A percentile compares a stretch with the other conserved stretches of the same genome.
phyloP scores from a whole-genome alignment of 768 basidiomycete species.

The Lactarius quietus region DNA sequence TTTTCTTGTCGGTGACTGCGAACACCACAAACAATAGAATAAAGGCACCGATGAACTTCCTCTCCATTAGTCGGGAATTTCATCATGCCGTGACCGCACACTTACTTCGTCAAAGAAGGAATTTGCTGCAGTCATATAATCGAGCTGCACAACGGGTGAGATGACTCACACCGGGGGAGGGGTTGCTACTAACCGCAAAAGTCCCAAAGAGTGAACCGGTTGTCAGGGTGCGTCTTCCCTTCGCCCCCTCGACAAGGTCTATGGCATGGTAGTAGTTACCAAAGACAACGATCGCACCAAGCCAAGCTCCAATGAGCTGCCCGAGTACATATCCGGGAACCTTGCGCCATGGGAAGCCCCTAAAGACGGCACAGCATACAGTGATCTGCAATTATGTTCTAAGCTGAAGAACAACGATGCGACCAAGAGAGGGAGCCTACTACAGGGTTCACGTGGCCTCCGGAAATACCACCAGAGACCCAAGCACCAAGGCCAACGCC shows the following conservation, averaged over 20 bases:
- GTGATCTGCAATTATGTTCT: conserved; percentile 48
- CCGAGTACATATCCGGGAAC: conserved; percentile 67
- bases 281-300: conserved; percentile 56
- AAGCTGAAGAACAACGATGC: background rate
- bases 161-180: conserved; percentile 6
- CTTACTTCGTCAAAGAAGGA: conserved; percentile 46
- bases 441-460: conserved; percentile 53
- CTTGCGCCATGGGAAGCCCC: conserved; percentile 77
- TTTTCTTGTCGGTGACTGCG: conserved; percentile 50
- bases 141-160: conserved; percentile 29
- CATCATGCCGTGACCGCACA: background rate
- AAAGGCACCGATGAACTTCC: conserved; percentile 52
- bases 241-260: conserved; percentile 56
- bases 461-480: conserved; percentile 63
- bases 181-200: conserved; percentile 46
- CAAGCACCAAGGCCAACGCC: conserved; percentile 65
- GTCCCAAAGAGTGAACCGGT: conserved; percentile 60
- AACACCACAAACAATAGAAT: conserved; percentile 54
- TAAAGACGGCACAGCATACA: conserved; percentile 60
- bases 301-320: conserved; percentile 58
- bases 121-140: conserved; percentile 43
- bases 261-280: conserved; percentile 68
- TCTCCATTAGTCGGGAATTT: background rate
- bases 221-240: conserved; percentile 49
- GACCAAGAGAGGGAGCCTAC: conserved; percentile 13